A percentile compares a stretch with the other conserved stretches of the same genome.
phyloP scores from a whole-genome alignment of 176 grass and related monocot species.

The Bolboschoenus planiculmis region DNA sequence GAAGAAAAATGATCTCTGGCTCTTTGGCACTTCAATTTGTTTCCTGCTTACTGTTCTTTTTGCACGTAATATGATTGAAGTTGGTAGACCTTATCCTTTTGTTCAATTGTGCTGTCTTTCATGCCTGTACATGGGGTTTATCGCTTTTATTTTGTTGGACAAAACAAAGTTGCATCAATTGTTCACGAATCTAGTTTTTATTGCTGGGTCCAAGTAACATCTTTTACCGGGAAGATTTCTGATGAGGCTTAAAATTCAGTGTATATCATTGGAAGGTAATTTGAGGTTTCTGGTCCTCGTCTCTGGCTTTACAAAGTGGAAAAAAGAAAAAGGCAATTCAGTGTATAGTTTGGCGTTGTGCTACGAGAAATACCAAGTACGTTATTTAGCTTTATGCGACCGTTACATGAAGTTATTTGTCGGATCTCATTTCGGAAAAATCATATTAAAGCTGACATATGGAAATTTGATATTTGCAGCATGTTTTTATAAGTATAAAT shows the following conservation, averaged over 20 bases:
- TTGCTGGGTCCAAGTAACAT: not conserved
- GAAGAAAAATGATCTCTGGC: not conserved
- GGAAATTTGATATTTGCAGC: not conserved
- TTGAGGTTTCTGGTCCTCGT: not conserved
- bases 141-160: not conserved
- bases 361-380: not conserved
- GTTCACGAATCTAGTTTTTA: not conserved
- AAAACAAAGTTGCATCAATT: not conserved
- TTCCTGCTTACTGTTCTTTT: not conserved
- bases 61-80: not conserved
- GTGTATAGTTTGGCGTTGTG: too few species aligned
- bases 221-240: not conserved
- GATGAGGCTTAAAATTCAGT: not conserved
- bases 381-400: not conserved
- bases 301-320: too few species aligned
- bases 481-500: not conserved
- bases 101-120: not conserved
- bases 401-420: not conserved
- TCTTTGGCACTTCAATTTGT: conserved; percentile 5
- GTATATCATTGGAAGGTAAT: not conserved
- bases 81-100: not conserved
- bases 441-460: not conserved
- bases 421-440: not conserved
- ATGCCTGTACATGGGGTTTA: not conserved
- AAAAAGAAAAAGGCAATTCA: too few species aligned